Evolutionary conservation across 2,329 filamentous ascomycete genomes (phyloP).

Genomic region (Magnaporthiopsis incrustans): DNA sequence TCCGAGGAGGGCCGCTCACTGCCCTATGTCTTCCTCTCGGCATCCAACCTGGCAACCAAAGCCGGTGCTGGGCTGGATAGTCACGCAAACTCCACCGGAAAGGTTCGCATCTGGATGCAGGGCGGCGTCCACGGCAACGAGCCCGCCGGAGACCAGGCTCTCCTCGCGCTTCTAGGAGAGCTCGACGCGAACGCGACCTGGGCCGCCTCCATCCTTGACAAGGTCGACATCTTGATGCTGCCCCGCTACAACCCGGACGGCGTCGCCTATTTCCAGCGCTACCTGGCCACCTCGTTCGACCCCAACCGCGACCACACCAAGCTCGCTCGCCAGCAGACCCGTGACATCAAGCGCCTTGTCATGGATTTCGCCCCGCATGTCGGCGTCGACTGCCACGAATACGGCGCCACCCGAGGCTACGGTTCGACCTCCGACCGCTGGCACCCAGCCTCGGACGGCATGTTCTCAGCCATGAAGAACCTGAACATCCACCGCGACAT

Average conservation of each 20-base stretch:
- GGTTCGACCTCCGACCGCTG: neutral
- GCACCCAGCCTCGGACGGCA: neutral
- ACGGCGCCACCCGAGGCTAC: neutral
- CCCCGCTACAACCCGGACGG: constrained; percentile 7
- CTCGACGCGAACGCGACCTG: constrained; percentile 4
- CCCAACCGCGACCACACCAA: constrained; percentile 7
- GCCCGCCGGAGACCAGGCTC: constrained; percentile 4
- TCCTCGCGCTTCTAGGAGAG: constrained; percentile 1
- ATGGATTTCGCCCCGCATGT: constrained; percentile 3
- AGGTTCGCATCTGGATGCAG: constrained; percentile 7
- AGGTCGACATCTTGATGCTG: constrained; percentile 4
- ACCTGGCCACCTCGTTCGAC: constrained; percentile 4
- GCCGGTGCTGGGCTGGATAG: too few relatives aligned
- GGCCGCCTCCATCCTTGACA: neutral
- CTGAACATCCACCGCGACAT: constrained; percentile 5
- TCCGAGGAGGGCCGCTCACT: constrained; percentile 5
- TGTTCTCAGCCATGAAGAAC: constrained; percentile 5
- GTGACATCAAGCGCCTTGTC: constrained; percentile 1
- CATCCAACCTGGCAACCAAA: neutral
- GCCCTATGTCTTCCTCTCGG: constrained; percentile 2
- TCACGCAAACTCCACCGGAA: neutral
- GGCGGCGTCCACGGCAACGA: constrained; percentile 6
- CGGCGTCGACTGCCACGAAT: constrained; percentile 5
- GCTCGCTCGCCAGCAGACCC: constrained; percentile 4
- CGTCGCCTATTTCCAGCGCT: constrained; percentile 6